Percentiles rank a stretch among this genome's conserved stretches.
These are phyloP conservation scores for Microsporum ferrugineum DNA, from an alignment of 2,329 filamentous ascomycete species.

Conservation along the genomic window DNA sequence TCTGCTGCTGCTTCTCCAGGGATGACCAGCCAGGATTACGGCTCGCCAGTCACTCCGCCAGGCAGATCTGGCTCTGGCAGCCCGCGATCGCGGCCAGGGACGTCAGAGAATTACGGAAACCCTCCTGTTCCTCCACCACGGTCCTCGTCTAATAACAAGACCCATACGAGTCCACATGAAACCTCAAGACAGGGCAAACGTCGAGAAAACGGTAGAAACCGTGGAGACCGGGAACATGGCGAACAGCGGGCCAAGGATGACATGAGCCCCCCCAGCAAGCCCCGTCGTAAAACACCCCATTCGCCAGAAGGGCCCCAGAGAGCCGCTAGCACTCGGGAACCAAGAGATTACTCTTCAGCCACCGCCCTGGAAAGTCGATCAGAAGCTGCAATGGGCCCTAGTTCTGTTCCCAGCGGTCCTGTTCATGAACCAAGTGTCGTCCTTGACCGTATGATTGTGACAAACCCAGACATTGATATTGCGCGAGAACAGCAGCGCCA, in stretches of 20 bases:
- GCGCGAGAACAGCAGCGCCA: slow-evolving; percentile 60
- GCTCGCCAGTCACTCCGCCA: slow-evolving; percentile 26
- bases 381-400: slow-evolving; percentile 40
- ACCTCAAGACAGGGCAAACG: slow-evolving; percentile 33
- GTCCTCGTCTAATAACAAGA: slow-evolving; percentile 62
- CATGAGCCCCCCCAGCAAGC: slow-evolving; percentile 27
- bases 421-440: slow-evolving; percentile 68
- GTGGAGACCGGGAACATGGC: slow-evolving; percentile 24
- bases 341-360: slow-evolving; percentile 26
- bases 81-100: slow-evolving; percentile 19
- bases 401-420: slow-evolving; percentile 48
- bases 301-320: slow-evolving; percentile 38
- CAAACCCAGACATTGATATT: slow-evolving; percentile 62
- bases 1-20: slow-evolving; percentile 29
- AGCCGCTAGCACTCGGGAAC: slow-evolving; percentile 32
- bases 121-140: slow-evolving; percentile 66
- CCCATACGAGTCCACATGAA: slow-evolving; percentile 28
- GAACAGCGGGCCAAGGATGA: slow-evolving; percentile 34
- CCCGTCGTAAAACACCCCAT: slow-evolving; percentile 38
- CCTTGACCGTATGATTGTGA: slow-evolving; percentile 64
- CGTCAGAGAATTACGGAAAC: slow-evolving; percentile 43
- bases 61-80: neutral
- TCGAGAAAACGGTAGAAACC: slow-evolving; percentile 28
- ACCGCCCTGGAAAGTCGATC: slow-evolving; percentile 24
- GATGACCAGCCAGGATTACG: slow-evolving; percentile 28